These are phyloP conservation scores for Podospora pseudocomata DNA, from an alignment of 495 filamentous ascomycete genomes.

Conservation along the genomic window DNA sequence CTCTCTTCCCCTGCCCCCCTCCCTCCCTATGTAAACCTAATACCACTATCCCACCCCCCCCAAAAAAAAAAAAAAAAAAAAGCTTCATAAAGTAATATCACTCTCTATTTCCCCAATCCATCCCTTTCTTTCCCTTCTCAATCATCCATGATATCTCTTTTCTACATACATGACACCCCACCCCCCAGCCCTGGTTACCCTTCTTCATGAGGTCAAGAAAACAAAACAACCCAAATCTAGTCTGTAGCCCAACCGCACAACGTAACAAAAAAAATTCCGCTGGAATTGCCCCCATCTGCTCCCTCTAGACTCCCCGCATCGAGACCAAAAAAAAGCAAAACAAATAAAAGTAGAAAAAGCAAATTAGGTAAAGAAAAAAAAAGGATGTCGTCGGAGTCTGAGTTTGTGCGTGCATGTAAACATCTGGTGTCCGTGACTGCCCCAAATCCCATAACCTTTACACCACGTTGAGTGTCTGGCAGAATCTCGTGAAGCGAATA, in stretches of 20 bases:
- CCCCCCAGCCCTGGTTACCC: no score
- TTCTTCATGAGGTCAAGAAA: not conserved
- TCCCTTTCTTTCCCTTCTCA: not conserved
- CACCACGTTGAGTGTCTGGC: not conserved
- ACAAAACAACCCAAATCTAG: conserved; percentile 2
- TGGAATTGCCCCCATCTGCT: not conserved
- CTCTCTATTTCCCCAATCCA: not conserved
- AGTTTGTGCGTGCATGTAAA: not conserved
- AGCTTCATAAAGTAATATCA: not conserved
- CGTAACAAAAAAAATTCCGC: not conserved
- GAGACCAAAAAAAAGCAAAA: not conserved
- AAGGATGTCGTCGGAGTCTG: not conserved
- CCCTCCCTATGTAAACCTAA: not conserved
- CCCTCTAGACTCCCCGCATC: not conserved
- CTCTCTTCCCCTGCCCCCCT: not conserved
- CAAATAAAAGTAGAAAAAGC: not conserved
- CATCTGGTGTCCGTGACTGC: not conserved
- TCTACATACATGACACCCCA: not conserved
- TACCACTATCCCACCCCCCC: not conserved
- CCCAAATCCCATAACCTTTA: not conserved
- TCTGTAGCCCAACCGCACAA: not conserved
- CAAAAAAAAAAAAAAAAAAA: not conserved
- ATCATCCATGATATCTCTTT: not conserved
- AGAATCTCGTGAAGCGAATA: not conserved
- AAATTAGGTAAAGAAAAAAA: not conserved